Conservation (phyloP, 148 eudicot species). For the Fallopia convolvulus region DNA sequence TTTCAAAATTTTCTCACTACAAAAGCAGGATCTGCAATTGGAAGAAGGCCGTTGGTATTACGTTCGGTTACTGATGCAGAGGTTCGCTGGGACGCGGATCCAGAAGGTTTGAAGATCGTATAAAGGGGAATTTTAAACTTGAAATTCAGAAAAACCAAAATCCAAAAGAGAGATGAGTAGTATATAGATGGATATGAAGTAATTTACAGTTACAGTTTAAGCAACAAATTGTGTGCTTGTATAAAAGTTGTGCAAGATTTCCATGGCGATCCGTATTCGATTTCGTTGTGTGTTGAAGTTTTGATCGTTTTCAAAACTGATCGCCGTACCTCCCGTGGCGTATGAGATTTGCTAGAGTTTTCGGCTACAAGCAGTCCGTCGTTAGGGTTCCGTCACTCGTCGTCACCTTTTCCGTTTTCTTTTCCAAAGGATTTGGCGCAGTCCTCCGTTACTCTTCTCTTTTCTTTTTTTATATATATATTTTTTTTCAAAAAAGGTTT, state of each 20-base stretch:
- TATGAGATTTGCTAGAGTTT: not conserved
- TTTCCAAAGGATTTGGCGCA: not conserved
- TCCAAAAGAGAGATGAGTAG: not conserved
- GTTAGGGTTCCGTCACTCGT: slow-evolving; percentile 1
- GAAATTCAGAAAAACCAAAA: not conserved
- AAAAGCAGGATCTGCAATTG: slow-evolving; percentile 7
- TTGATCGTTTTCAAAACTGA: not conserved
- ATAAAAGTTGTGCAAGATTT: not conserved
- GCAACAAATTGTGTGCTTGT: slow-evolving; percentile 4
- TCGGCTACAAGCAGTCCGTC: not conserved
- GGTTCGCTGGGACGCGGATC: not conserved
- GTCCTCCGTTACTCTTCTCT: not conserved
- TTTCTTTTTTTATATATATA: not conserved
- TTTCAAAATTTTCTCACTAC: not conserved
- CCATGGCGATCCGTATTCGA: not conserved
- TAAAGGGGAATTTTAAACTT: not conserved
- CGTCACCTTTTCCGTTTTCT: not conserved
- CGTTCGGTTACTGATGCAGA: not conserved
- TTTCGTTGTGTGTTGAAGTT: not conserved
- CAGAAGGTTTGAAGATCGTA: slow-evolving; percentile 9
- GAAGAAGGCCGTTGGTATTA: not conserved
- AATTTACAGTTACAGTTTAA: slow-evolving; percentile 6
- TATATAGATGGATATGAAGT: not conserved
- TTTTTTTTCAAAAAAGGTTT: too few relatives aligned
- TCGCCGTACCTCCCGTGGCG: not conserved